Base-by-base conservation (phyloP, 768 basidiomycete genomes). In the Filobasidium floriforme region DNA sequence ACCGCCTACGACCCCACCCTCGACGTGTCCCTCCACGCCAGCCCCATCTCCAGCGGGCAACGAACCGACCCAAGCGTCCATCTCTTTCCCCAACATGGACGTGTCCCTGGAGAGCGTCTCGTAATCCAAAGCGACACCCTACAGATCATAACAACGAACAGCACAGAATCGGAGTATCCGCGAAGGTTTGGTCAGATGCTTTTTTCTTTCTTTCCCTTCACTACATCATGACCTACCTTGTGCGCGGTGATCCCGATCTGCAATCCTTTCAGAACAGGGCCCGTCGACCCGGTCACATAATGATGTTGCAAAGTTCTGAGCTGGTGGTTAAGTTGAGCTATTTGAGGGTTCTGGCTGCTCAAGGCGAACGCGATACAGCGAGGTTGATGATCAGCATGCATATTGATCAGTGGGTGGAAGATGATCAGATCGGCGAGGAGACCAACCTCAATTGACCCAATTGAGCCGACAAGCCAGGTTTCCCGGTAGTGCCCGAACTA, bases 81-180 rank as follows among this genome's bases (percentile, higher is more conserved):
- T 59, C 40, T 68, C 67, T 40, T 64, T 63, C 22, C 41, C 62
- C 12, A 68, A 44, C 32, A 64, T 44, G 7, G 51, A 40, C 41
- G 62, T 41, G 44, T 68, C 67, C 15, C 67, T 46, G 32, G 62
- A 63, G 49, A 68, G 55, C 1, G 62, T 63, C 26, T 68, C 67
- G 28, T 68, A 62, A 29, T 68, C 67, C 22, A 68, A 52, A 6
- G 67, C 67, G 12, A 68, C 62, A 6, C 67, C 67, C 62, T 68
- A 29, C 12, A 2, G 19, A 15, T 5, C 6, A 11, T 5, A n/a
- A 43, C 2, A 60, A 32, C 18, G 32, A 18, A 59, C 18, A 59
- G n/a, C n/a, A n/a, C n/a, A n/a, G n/a, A n/a, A n/a, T n/a, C n/a
- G n/a, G n/a, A n/a, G n/a, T n/a, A n/a, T n/a, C n/a, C n/a, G n/a